Conservation (phyloP, 257 asterid species). For the Fraxinus excelsior region DNA sequence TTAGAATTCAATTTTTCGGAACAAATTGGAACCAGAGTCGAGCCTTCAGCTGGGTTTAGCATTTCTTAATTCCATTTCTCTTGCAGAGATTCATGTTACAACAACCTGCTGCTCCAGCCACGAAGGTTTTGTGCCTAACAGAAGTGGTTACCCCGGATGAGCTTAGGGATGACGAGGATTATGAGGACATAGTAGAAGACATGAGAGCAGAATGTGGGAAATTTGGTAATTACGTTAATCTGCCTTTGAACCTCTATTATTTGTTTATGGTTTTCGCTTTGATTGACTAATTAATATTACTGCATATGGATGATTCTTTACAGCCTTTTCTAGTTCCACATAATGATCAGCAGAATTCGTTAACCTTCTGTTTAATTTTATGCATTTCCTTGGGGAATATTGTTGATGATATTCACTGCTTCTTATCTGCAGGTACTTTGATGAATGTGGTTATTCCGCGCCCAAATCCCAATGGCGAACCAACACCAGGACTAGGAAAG, state of each 20-base stretch:
- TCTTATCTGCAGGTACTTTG: conserved; percentile 61
- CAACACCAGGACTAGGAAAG: conserved; percentile 90
- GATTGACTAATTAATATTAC: not conserved
- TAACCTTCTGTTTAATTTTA: not conserved
- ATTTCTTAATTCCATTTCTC: conserved; percentile 4
- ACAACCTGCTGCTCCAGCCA: conserved; percentile 57
- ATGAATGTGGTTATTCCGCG: conserved; percentile 84
- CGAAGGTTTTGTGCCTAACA: conserved; percentile 86
- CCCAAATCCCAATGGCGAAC: conserved; percentile 67
- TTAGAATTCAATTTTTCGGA: not conserved
- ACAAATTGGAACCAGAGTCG: not conserved
- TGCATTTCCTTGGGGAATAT: not conserved
- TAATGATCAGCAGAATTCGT: conserved; percentile 27
- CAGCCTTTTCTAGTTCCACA: conserved; percentile 30
- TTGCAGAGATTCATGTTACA: conserved; percentile 73
- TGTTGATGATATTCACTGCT: not conserved
- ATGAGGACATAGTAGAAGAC: conserved; percentile 82
- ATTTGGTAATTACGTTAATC: not conserved
- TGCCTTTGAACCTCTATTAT: not conserved
- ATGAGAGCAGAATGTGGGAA: conserved; percentile 89
- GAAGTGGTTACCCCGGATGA: conserved; percentile 69
- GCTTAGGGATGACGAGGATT: conserved; percentile 75
- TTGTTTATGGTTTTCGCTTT: not conserved
- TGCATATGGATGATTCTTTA: conserved; percentile 2
- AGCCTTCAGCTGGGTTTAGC: not conserved